Evolutionary conservation across 257 asterid genomes (phyloP).

Genomic region (Parsonsia alboflavescens): DNA sequence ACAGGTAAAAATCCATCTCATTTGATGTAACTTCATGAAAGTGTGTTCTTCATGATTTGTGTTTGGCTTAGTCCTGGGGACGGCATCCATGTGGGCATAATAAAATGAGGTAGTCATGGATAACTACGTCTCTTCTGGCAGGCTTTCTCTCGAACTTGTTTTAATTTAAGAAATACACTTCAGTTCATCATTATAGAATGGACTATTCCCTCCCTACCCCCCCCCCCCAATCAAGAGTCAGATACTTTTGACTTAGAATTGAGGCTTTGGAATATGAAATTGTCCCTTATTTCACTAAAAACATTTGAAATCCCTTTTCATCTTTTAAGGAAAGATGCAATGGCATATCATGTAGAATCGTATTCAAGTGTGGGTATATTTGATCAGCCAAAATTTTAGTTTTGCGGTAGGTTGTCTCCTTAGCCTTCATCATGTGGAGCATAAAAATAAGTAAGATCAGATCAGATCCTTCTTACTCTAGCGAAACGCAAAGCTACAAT

Average conservation of each 20-base stretch:
- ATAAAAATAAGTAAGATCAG: neutral
- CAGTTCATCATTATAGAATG: neutral
- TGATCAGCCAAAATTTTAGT: neutral
- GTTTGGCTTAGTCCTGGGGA: neutral
- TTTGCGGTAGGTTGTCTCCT: neutral
- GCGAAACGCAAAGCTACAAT: neutral
- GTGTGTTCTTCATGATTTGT: constrained; percentile 7
- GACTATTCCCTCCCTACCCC: no score
- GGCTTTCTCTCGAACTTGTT: neutral
- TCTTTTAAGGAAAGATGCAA: no score
- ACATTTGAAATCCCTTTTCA: no score
- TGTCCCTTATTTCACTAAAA: neutral
- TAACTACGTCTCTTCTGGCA: neutral
- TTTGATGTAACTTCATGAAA: constrained; percentile 10
- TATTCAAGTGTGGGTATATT: neutral
- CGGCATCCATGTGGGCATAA: neutral
- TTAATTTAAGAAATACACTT: neutral
- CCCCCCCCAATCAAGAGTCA: neutral
- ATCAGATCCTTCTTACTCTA: neutral
- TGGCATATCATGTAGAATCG: neutral
- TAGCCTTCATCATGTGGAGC: neutral
- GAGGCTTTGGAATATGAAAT: neutral
- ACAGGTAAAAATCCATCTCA: constrained; percentile 56
- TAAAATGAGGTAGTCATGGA: neutral
- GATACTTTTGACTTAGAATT: neutral